Evolutionary conservation across 2,329 filamentous ascomycete species (phyloP), one percentile per base, ranked within the genome.

Genomic region (Beauveria rudraprayagi): DNA sequence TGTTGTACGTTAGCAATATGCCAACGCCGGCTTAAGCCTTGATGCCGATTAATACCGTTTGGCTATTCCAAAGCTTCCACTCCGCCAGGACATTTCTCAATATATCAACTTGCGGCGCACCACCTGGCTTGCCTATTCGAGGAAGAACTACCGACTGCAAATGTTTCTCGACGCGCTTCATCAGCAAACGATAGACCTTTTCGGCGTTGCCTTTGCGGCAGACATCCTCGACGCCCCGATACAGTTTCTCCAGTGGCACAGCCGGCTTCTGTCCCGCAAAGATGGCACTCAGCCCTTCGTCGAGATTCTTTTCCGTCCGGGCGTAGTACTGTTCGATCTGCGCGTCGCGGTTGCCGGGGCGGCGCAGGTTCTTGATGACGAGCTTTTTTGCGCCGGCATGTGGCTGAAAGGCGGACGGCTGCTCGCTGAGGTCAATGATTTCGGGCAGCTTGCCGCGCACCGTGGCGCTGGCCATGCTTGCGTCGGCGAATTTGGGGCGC

Each of bases 351-450:
- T 82, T 80, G n/a, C 82, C 76, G 19, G 80, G 80, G 1, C 83
- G 81, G 62, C 88, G 86, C 65, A 97, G 82, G 71, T 97, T 97
- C 82, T 96, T 96, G 68, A 99, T 90, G n/a, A 93, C 84, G 51
- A 99, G 83, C 74, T 89, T 92, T 79, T 89, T 92, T 22, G 91
- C 87, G 37, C 91, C 92, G 11, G 82, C 80, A 68, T 90, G 85
- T 14, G 91, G 87, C 66, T 88, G 89, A 70, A 92, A 90, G 56
- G 76, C 74, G 40, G 74, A 71, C 22, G 73, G 69, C 26, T 63
- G 65, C 62, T 68, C 67, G 48, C 72, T 71, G 26, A 74, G 67
- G 63, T 76, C 73, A 61, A 73, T 64, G 24, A 68, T 69, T 60
- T 76, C 73, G 65, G 73, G 74, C 56, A 74, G 67, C 67, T 76